Conservation (phyloP, 257 asterid species). For the Pogostemon cablin region DNA sequence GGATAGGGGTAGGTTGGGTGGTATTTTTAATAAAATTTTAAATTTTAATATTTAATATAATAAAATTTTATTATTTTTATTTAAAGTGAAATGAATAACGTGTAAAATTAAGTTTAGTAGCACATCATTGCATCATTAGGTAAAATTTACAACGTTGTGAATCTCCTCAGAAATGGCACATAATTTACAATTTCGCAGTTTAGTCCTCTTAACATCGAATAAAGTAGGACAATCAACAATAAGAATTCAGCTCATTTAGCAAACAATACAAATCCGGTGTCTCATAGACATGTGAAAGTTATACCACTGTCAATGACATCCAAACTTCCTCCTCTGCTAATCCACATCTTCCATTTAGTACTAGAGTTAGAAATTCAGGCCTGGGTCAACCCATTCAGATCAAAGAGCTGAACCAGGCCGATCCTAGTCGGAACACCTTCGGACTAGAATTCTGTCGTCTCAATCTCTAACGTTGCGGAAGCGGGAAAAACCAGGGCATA, state of each 20-base stretch:
- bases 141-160: constrained; percentile 33
- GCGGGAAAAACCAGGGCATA: not conserved
- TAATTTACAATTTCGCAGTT: constrained; percentile 17
- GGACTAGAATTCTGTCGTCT: not conserved
- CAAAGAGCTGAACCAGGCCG: not conserved
- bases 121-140: no score
- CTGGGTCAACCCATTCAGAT: not conserved
- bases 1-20: no score
- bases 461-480: not conserved
- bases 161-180: constrained; percentile 26
- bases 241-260: constrained; percentile 21
- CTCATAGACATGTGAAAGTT: not conserved
- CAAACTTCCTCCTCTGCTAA: constrained; percentile 6
- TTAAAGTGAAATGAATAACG: no score
- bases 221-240: not conserved
- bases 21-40: no score
- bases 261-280: constrained; percentile 24
- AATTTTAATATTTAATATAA: no score
- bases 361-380: not conserved
- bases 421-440: not conserved
- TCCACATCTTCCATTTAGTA: not conserved
- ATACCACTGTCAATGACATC: not conserved
- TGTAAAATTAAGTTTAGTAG: no score
- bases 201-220: not conserved
- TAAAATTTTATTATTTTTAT: no score